Percentiles rank a stretch among this genome's conserved stretches.
Evolutionary conservation across 2,329 filamentous ascomycete species (phyloP).

Genomic region (Xylaria sp.): DNA sequence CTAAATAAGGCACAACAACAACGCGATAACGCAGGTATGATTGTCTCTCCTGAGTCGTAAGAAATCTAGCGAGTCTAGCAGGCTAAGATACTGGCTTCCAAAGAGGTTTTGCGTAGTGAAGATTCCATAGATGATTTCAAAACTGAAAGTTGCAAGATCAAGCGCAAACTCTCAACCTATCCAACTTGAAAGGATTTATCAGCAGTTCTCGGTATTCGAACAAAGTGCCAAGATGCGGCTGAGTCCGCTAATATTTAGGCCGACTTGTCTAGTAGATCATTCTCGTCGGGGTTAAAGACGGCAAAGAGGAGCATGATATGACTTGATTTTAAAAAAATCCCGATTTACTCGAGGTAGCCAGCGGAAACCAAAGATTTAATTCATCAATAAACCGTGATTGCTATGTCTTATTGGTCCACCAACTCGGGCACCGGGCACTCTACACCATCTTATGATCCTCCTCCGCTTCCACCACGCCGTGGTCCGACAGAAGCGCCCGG

Average conservation of each 20-base stretch:
- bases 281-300: background rate
- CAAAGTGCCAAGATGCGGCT: conserved; percentile 30
- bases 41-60: no score
- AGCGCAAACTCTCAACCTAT: background rate
- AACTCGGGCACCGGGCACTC: background rate
- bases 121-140: no score
- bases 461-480: conserved; percentile 24
- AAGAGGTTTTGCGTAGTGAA: no score
- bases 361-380: background rate
- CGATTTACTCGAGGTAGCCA: background rate
- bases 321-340: background rate
- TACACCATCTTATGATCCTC: conserved; percentile 4
- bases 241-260: conserved; percentile 6
- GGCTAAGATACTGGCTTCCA: no score
- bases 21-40: no score
- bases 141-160: background rate
- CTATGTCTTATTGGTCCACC: conserved; percentile 18
- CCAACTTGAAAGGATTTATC: background rate
- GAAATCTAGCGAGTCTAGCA: background rate
- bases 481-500: conserved; percentile 8
- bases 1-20: background rate
- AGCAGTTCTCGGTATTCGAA: conserved; percentile 11
- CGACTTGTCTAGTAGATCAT: background rate
- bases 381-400: background rate
- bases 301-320: background rate